phyloP scores from a whole-genome alignment of 108 stramenopile species.

The Cylindrotheca fusiformis region DNA sequence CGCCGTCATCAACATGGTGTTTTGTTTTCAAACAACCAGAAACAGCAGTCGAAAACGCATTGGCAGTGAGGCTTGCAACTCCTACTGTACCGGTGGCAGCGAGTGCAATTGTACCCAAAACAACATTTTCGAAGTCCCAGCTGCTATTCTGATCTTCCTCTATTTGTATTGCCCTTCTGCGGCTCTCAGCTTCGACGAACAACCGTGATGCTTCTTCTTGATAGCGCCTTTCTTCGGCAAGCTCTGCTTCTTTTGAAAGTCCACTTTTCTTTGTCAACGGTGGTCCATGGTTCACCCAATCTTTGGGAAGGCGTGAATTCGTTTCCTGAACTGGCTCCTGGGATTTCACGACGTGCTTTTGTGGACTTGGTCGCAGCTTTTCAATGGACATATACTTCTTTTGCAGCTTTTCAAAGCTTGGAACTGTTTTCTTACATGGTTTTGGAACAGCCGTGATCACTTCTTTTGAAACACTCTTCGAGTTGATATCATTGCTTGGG shows the following conservation, averaged over 20 bases:
- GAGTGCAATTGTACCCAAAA: neutral
- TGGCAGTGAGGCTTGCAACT: neutral
- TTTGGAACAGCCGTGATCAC: no score
- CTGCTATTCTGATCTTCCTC: neutral
- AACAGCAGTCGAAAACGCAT: neutral
- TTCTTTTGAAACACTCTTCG: no score
- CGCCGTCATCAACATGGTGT: neutral
- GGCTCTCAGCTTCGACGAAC: neutral
- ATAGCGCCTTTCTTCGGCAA: neutral
- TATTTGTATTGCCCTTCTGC: neutral
- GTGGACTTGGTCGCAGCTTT: neutral
- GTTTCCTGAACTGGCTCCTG: neutral
- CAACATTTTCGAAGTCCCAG: neutral
- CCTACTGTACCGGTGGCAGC: neutral
- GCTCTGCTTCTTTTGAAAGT: neutral
- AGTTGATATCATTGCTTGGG: no score
- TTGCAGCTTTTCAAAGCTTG: neutral
- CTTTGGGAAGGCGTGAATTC: neutral
- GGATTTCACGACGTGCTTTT: neutral
- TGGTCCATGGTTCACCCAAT: neutral
- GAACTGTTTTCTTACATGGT: neutral
- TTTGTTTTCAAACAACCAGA: neutral
- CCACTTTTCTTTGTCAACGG: neutral
- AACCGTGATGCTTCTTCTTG: neutral
- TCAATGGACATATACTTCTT: neutral